phyloP scores from a whole-genome alignment of 208 protist species.

The Naegleria lovaniensis region DNA sequence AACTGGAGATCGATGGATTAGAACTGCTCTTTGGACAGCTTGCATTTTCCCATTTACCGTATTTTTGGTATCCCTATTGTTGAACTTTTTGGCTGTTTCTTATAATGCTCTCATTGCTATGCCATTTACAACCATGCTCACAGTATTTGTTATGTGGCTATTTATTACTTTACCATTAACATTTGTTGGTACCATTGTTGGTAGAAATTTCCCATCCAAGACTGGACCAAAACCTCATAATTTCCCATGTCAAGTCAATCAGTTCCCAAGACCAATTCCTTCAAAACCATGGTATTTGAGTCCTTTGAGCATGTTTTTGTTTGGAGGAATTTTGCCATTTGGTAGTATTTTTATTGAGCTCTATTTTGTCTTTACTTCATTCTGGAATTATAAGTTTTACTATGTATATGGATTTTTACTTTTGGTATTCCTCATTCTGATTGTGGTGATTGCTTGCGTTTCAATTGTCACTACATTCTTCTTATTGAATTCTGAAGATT shows the following conservation, averaged over 20 bases:
- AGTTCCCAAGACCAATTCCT: slow-evolving; percentile 30
- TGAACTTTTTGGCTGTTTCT: slow-evolving; percentile 66
- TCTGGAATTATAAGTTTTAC: slow-evolving; percentile 94
- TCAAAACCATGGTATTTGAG: slow-evolving; percentile 43
- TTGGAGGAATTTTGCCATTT: slow-evolving; percentile 84
- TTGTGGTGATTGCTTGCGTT: slow-evolving; percentile 75
- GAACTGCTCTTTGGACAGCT: slow-evolving; percentile 62
- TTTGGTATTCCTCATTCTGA: slow-evolving; percentile 75
- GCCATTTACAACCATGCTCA: slow-evolving; percentile 52
- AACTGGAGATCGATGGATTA: slow-evolving; percentile 43
- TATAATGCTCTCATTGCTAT: slow-evolving; percentile 63
- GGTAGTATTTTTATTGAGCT: slow-evolving; percentile 89
- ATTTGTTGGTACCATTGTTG: slow-evolving; percentile 71
- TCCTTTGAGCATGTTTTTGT: slow-evolving; percentile 49
- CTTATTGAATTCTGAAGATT: slow-evolving; percentile 80
- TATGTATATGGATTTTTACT: slow-evolving; percentile 90
- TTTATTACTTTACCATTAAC: slow-evolving; percentile 71
- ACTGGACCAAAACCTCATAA: neutral
- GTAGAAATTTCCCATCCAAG: slow-evolving; percentile 49
- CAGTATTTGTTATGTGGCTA: slow-evolving; percentile 63
- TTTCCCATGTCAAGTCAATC: neutral
- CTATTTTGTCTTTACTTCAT: slow-evolving; percentile 83
- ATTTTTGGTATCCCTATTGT: slow-evolving; percentile 44
- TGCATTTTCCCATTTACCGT: slow-evolving; percentile 54
- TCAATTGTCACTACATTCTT: slow-evolving; percentile 79